Percentiles rank a stretch among this genome's conserved stretches.
phyloP scores from a whole-genome alignment of 768 basidiomycete genomes.

The Coprinopsis marcescibilis region DNA sequence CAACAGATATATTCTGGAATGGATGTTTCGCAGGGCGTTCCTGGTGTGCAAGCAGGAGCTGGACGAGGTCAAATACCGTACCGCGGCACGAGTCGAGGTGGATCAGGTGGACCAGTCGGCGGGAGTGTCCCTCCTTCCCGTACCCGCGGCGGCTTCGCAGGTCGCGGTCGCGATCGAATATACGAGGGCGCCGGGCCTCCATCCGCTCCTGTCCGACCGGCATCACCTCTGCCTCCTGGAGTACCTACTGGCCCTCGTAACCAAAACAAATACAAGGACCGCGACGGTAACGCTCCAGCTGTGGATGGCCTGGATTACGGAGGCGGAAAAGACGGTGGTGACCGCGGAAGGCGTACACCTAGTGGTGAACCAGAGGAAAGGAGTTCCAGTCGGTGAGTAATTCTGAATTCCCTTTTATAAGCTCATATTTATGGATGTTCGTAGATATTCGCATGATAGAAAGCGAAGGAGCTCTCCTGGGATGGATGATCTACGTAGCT shows the following conservation, averaged over 20 bases:
- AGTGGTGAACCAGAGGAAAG: constrained; percentile 68
- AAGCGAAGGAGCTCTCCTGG: constrained; percentile 73
- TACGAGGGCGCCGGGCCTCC: constrained; percentile 35
- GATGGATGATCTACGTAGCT: constrained; percentile 59
- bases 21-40: constrained; percentile 41
- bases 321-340: constrained; percentile 27
- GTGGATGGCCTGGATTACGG: constrained; percentile 87
- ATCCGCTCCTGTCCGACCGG: constrained; percentile 61
- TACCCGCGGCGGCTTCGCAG: constrained; percentile 32
- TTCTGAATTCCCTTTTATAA: not conserved
- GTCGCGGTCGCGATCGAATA: constrained; percentile 33
- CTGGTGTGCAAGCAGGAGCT: constrained; percentile 38
- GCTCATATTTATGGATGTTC: not conserved
- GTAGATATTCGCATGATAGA: constrained; percentile 27
- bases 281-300: constrained; percentile 78
- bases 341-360: constrained; percentile 54
- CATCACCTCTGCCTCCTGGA: constrained; percentile 80
- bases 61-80: constrained; percentile 16
- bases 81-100: constrained; percentile 22
- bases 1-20: constrained; percentile 67
- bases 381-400: constrained; percentile 49
- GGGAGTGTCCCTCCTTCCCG: constrained; percentile 28
- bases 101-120: constrained; percentile 13
- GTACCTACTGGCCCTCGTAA: constrained; percentile 87
- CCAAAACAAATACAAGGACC: constrained; percentile 87